These are phyloP conservation scores for Cucumis cinereus DNA, from an alignment of 306 rosid species.

Conservation along the genomic window DNA sequence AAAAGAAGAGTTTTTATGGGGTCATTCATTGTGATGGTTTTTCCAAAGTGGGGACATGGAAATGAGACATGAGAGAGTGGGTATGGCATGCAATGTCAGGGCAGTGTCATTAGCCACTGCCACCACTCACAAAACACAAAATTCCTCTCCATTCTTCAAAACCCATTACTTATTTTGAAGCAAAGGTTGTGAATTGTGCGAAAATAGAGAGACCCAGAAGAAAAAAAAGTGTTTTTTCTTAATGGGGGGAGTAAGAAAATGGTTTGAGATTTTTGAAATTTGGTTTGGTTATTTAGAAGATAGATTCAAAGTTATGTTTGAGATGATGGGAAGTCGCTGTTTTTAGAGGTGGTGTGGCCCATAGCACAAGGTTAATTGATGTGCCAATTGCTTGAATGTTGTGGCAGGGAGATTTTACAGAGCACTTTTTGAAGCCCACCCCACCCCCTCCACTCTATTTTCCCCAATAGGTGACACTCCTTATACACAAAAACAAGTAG, in stretches of 20 bases:
- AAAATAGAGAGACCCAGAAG: background rate
- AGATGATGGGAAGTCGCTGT: conserved; percentile 10
- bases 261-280: background rate
- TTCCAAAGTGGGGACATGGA: conserved; percentile 1
- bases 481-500: conserved; percentile 16
- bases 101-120: background rate
- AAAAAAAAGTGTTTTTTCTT: background rate
- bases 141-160: background rate
- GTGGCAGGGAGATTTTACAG: conserved; percentile 16
- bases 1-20: background rate
- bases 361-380: conserved; percentile 6
- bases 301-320: background rate
- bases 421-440: conserved; percentile 44
- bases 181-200: background rate
- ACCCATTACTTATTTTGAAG: background rate
- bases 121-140: background rate
- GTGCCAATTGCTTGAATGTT: conserved; percentile 10
- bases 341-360: conserved; percentile 2
- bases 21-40: background rate
- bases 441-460: conserved; percentile 27
- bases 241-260: background rate
- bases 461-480: conserved; percentile 16
- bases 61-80: conserved; percentile 16
- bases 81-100: conserved; percentile 9
- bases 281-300: background rate